Conservation (phyloP, 208 protist genomes). For the Leishmania guyanensis region DNA sequence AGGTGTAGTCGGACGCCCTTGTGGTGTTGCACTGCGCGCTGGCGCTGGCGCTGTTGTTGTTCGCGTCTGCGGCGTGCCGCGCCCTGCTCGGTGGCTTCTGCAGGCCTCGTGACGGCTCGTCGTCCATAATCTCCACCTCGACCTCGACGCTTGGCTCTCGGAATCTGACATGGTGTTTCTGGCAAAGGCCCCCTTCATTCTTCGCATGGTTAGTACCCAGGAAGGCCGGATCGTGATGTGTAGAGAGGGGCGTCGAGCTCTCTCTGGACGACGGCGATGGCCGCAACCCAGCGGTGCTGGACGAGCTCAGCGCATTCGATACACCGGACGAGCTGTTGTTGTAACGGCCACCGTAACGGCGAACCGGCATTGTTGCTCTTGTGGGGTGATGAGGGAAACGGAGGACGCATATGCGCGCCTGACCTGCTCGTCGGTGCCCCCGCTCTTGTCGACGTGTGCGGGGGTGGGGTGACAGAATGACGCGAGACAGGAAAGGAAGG, state of each 20-base stretch:
- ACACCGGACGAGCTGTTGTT: constrained; percentile 34
- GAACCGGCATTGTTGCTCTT: constrained; percentile 21
- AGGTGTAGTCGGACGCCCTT: constrained; percentile 32
- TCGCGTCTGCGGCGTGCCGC: neutral
- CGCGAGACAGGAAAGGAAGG: neutral
- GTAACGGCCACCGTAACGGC: constrained; percentile 28
- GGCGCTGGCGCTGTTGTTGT: constrained; percentile 5
- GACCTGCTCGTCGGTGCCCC: neutral
- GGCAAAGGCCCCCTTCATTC: neutral
- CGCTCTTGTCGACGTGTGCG: neutral
- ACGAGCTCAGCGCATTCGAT: constrained; percentile 5
- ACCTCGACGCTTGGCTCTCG: constrained; percentile 23
- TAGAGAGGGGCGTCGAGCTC: neutral
- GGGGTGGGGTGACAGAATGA: neutral
- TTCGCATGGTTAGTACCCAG: neutral
- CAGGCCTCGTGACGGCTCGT: neutral
- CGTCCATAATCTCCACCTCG: constrained; percentile 24
- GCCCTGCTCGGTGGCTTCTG: neutral
- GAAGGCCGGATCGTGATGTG: constrained; percentile 13
- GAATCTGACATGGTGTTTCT: neutral
- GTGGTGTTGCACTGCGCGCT: constrained; percentile 4
- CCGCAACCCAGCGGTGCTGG: neutral
- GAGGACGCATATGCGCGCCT: neutral
- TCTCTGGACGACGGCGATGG: neutral
- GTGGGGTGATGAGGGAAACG: neutral